These are phyloP conservation scores for Fraxinus sp. DNA, from an alignment of 305 asterid species.

Conservation along the genomic window DNA sequence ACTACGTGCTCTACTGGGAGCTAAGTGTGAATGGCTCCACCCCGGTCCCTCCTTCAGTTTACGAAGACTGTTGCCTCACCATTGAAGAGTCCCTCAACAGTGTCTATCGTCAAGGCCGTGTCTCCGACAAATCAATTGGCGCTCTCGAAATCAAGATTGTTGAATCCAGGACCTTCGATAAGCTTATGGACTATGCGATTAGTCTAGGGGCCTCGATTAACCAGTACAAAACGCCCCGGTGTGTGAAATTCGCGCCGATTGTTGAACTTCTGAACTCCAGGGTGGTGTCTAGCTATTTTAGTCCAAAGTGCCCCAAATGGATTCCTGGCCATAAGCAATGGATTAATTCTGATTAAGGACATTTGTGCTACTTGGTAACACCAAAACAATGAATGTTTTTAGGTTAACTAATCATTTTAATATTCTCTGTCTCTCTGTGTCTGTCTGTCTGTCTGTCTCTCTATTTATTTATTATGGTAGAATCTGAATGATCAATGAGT, in stretches of 20 bases:
- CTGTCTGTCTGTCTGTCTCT: neutral
- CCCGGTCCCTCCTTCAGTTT: neutral
- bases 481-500: neutral
- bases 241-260: conserved; percentile 14
- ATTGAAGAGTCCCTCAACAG: conserved; percentile 13
- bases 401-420: neutral
- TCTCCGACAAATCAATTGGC: conserved; percentile 19
- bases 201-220: conserved; percentile 23
- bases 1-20: conserved; percentile 26
- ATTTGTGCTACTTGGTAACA: neutral
- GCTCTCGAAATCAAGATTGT: conserved; percentile 30
- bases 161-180: conserved; percentile 31
- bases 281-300: conserved; percentile 14
- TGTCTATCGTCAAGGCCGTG: conserved; percentile 20
- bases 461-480: neutral
- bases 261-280: conserved; percentile 17
- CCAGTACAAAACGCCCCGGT: conserved; percentile 12
- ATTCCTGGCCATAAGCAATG: conserved; percentile 35
- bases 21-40: neutral
- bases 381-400: neutral
- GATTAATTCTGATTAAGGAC: conserved; percentile 13
- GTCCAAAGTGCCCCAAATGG: conserved; percentile 26
- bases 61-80: conserved; percentile 12
- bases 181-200: conserved; percentile 25
- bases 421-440: neutral